phyloP scores from a whole-genome alignment of 129 eudicot genomes.

The Daucus carota region DH1_v3.0 NC_030384.2:31461001-31461500 shows the following conservation, averaged over 20 bases:
- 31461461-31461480: conserved; percentile 88
- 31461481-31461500: conserved; percentile 80
- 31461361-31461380: neutral
- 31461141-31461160: no score
- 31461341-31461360: neutral
- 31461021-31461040: neutral
- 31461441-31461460: conserved; percentile 94
- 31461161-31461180: no score
- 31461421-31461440: conserved; percentile 65
- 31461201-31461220: conserved; percentile 15
- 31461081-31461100: neutral
- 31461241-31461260: conserved; percentile 88
- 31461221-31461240: conserved; percentile 15
- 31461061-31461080: neutral
- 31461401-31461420: conserved; percentile 99
- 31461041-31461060: neutral
- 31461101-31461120: neutral
- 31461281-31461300: conserved; percentile 90
- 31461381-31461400: conserved; percentile 12
- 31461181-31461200: neutral
- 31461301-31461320: conserved; percentile 33
- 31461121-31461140: neutral
- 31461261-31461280: conserved; percentile 71
- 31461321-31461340: neutral
- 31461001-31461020: neutral